Base-by-base conservation (phyloP, 2,329 filamentous ascomycete species). In the Epichloe coenophiala region DNA sequence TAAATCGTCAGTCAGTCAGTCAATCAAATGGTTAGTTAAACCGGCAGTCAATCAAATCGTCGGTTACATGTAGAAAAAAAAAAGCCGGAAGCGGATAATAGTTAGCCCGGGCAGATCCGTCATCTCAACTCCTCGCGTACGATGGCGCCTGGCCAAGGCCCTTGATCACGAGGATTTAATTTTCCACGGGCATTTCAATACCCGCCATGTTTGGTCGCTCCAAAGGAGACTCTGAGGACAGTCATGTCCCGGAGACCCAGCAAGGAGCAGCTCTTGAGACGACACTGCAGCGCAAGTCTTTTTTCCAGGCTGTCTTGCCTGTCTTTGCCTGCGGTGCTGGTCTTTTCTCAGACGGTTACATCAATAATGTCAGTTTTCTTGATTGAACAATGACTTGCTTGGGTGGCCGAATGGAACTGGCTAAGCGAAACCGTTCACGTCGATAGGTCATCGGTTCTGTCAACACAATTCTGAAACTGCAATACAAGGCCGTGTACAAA, bases 291-390 rank as follows among this genome's bases (percentile, higher is more conserved):
- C 51, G 45, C 37, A 61, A 57, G 53, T 45, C 58, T 8, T 61
- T 60, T 36, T 50, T 53, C 27, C 13, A 57, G 21, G 49, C 57
- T 2, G 58, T 56, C 3, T 42, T 77, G 75, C 88, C 89, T 13
- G 85, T 88, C 1, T 83, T 95, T 58, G 89, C 89, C 42, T 95
- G 88, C 61, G 90, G 90, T 56, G 86, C 89, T 48, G 90, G 90
- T 60, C 75, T 95, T 2, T 95, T 95, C 68, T 89, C 84, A 23
- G 90, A 95, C 65, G 90, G 90, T 15, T 95, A 95, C 65, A 79
- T 95, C 63, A 94, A 95, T 68, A 88, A 87, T 61, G 86, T 88
- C 69, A 55, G 64, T 50, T 5, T 2, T 27, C 7, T 8, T 9
- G 5, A 12, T 35, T 12, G n/a, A 36, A 19, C 9, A 31, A 47